Evolutionary conservation across 139 green algal species (phyloP).

Genomic region (Trebouxia sp.): DNA sequence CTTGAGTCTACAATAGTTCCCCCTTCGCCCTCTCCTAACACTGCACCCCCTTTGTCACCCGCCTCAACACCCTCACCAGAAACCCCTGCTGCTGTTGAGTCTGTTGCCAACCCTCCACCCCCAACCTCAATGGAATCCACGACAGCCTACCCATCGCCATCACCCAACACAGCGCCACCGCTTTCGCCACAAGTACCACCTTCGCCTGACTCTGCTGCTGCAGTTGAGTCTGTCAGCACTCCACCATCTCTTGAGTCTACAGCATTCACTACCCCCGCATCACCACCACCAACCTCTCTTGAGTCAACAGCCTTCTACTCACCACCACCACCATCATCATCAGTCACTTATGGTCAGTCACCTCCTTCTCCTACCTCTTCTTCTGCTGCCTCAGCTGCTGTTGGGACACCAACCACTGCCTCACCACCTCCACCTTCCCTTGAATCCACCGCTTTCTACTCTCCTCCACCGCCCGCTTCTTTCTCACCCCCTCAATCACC

Average conservation of each 20-base stretch:
- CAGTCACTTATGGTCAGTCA: neutral
- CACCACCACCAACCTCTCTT: neutral
- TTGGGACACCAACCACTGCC: no score
- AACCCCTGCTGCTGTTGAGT: neutral
- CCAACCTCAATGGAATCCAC: no score
- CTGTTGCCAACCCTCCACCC: neutral
- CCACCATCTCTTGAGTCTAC: neutral
- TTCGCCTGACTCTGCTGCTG: neutral
- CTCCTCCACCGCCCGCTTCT: no score
- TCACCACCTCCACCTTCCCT: neutral
- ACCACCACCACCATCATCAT: neutral
- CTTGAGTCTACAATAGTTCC: neutral
- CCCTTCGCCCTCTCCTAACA: no score
- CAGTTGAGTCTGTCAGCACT: neutral
- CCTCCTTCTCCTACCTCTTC: neutral
- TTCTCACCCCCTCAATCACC: no score
- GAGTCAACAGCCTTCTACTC: neutral
- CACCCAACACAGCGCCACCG: neutral
- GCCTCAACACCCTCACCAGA: slow-evolving; percentile 1
- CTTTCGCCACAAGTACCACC: no score
- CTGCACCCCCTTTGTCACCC: neutral
- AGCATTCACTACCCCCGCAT: neutral
- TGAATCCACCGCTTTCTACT: neutral
- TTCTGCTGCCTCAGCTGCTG: neutral
- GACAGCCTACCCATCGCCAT: no score